These are phyloP conservation scores for Thelonectria rubi DNA, from an alignment of 2,329 filamentous ascomycete species.

Conservation along the genomic window DNA sequence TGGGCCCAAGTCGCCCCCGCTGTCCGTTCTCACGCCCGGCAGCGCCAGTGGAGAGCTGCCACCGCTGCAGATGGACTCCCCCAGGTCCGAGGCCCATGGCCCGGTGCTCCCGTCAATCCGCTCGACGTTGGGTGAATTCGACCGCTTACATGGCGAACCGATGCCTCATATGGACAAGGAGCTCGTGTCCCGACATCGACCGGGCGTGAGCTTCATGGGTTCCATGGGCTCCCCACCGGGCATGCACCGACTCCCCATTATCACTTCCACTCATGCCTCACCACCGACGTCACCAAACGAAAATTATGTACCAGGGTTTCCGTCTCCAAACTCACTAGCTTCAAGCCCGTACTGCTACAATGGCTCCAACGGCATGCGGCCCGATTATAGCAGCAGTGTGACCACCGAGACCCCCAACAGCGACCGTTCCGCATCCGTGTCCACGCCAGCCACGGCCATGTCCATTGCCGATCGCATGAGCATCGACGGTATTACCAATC, in stretches of 20 bases:
- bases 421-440: constrained; percentile 53
- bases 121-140: constrained; percentile 49
- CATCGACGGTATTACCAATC: constrained; percentile 65
- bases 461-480: constrained; percentile 64
- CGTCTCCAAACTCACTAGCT: constrained; percentile 57
- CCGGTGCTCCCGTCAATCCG: constrained; percentile 53
- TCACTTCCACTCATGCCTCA: constrained; percentile 46
- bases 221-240: constrained; percentile 51
- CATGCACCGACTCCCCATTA: constrained; percentile 45
- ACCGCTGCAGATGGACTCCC: constrained; percentile 50
- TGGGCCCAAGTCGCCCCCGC: constrained; percentile 37
- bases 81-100: constrained; percentile 47
- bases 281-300: constrained; percentile 63
- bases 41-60: constrained; percentile 47
- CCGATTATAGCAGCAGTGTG: constrained; percentile 54
- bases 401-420: constrained; percentile 58
- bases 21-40: constrained; percentile 35
- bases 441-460: constrained; percentile 52
- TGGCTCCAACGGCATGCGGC: constrained; percentile 44
- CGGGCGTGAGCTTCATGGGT: constrained; percentile 41
- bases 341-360: constrained; percentile 52
- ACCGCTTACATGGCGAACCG: constrained; percentile 44
- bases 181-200: constrained; percentile 35
- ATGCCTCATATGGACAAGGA: constrained; percentile 47
- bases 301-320: constrained; percentile 54